A percentile compares a stretch with the other conserved stretches of the same genome.
Conservation (phyloP, 371 early-diverging fungal genomes). For the Mucor lusitanicus region DNA sequence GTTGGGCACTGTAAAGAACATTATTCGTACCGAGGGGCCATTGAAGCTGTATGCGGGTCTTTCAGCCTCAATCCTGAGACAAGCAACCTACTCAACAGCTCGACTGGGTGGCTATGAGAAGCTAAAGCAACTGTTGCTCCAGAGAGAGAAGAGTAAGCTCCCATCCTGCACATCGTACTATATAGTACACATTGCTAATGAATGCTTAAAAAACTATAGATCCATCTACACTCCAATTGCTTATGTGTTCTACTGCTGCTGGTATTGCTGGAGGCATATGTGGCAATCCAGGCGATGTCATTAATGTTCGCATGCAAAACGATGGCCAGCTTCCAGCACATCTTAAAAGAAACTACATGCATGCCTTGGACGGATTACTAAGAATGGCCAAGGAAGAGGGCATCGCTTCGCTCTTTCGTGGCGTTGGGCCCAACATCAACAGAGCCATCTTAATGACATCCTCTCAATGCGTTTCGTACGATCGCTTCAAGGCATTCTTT, state of each 20-base stretch:
- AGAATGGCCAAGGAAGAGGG: constrained; percentile 65
- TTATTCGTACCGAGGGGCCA: constrained; percentile 40
- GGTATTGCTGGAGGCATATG: constrained; percentile 68
- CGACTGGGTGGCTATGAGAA: constrained; percentile 71
- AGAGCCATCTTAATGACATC: constrained; percentile 70
- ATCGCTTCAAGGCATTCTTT: constrained; percentile 56
- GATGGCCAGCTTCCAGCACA: constrained; percentile 64
- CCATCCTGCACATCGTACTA: not conserved
- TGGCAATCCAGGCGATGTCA: constrained; percentile 78
- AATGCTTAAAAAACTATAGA: constrained; percentile 16
- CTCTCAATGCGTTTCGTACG: constrained; percentile 64
- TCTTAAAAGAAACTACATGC: constrained; percentile 60
- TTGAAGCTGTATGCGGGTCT: constrained; percentile 61
- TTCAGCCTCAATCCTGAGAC: constrained; percentile 65
- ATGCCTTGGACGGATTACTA: constrained; percentile 66
- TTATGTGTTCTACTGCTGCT: constrained; percentile 57
- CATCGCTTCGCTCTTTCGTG: constrained; percentile 52
- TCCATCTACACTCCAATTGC: constrained; percentile 45
- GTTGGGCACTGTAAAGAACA: constrained; percentile 41
- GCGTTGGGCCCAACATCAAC: constrained; percentile 63
- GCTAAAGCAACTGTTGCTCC: constrained; percentile 39
- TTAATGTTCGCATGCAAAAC: constrained; percentile 74
- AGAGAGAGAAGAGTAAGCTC: constrained; percentile 29
- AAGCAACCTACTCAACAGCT: constrained; percentile 70
- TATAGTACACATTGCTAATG: constrained; percentile 12